Evolutionary conservation across 2,329 filamentous ascomycete genomes (phyloP), one percentile per base, ranked within the genome.

Genomic region (Alternaria sp.): DNA sequence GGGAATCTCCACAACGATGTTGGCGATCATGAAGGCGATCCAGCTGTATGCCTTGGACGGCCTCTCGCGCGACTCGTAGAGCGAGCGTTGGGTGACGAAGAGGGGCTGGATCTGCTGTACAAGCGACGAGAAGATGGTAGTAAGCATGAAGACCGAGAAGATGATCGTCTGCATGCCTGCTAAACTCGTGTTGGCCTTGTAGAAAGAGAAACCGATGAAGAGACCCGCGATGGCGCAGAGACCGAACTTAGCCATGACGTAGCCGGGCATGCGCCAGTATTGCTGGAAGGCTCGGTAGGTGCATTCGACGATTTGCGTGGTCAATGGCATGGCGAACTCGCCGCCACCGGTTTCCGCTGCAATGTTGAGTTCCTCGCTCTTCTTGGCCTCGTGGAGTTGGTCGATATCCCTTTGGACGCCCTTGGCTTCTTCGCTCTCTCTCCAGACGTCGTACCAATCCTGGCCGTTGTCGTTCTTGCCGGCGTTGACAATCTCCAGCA

Each of bases 31-130:
- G 79, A 94, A 93, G 1, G 86, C 89, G 68, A 88, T 85, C 91
- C 91, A 94, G 0, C 89, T 92, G 81, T 94, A 94, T 0, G 89
- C 84, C 73, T 92, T 92, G 77, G 86, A 88, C 0, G 89, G 86
- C 4, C 86, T 82, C 70, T 89, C 87, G 59, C 87, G 86, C 12
- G 84, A 85, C 77, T 89, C 87, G 76, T 88, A 89, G 6, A 89
- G 79, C 3, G 85, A 83, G 53, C 87, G 83, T 71, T 88, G 86
- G 3, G 84, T 87, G 53, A 87, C 82, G 72, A 89, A 89, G 45
- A 86, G 80, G 2, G 87, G 87, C 80, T 88, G 87, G 66, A 88
- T 87, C 69, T 85, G 85, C 68, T 87, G 84, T 1, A 86, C 84
- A 18, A 87, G 73, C 4, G 83, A 84, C 2, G 76, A 75, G 62